These are phyloP conservation scores for Calophaca sinica DNA, from an alignment of 306 rosid species.

Conservation along the genomic window DNA sequence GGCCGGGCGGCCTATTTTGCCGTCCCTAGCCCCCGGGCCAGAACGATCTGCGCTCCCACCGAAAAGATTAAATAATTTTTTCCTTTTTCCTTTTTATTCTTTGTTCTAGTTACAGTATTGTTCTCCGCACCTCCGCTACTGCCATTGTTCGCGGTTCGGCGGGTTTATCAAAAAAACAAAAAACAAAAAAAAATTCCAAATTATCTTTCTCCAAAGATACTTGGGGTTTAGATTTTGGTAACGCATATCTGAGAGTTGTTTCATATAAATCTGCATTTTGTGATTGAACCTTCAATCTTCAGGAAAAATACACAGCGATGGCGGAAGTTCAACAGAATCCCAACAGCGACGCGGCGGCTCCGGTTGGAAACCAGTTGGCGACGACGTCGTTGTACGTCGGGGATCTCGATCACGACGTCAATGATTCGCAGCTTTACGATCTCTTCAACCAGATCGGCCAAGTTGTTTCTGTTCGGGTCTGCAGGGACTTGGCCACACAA, in stretches of 20 bases:
- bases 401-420: slow-evolving; percentile 67
- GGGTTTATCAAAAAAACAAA: slow-evolving; percentile 40
- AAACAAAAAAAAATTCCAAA: slow-evolving; percentile 37
- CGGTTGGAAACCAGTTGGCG: slow-evolving; percentile 48
- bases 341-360: slow-evolving; percentile 39
- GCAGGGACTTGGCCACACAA: slow-evolving; percentile 69
- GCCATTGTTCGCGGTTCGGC: slow-evolving; percentile 39
- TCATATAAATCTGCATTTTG: background rate
- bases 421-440: slow-evolving; percentile 74
- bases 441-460: slow-evolving; percentile 68
- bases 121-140: background rate
- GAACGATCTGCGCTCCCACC: no score
- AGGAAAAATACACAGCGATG: slow-evolving; percentile 37
- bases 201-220: background rate
- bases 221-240: slow-evolving; percentile 31
- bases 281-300: slow-evolving; percentile 15
- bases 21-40: no score
- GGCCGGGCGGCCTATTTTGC: no score
- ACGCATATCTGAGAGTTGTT: background rate
- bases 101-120: background rate
- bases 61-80: no score
- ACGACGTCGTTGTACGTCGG: slow-evolving; percentile 77
- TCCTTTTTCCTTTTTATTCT: background rate
- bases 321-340: slow-evolving; percentile 62
- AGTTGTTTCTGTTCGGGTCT: slow-evolving; percentile 70